Base-by-base conservation (phyloP, 176 grass and related monocot species). In the Oryza nivara region DNA sequence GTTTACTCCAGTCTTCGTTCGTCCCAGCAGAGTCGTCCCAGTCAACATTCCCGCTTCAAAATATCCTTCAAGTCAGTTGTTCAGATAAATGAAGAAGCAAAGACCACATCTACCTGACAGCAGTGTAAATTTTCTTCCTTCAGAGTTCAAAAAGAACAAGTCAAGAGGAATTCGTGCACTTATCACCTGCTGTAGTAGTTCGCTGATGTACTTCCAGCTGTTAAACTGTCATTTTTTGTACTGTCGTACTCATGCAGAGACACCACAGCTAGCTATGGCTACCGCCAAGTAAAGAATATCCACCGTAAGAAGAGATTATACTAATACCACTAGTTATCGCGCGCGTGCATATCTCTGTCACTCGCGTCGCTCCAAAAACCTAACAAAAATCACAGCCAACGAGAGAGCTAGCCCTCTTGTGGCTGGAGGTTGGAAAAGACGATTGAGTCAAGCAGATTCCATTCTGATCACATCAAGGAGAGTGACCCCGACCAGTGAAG, bases 261-360 rank as follows among this genome's bases (percentile, higher is more conserved):
- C 46, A 78, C 43, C 69, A 26, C 17, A 65, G 17, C 17, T 58
- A 72, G 9, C 35, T 32, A 60, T 32, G 45, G 17, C 2, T 30
- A 28, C 48, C 7, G 6, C 23, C 68, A 45, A 30, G 51, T 67
- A 43, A 43, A 15, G 61, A 77, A 65, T 83, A 72, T 82, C 13
- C 73, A 65, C 6, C 14, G 73, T 51, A 44, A 40, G 36, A 13
- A 47, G 23, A 13, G 32, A 81, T 17, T 23, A 48, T 20, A 44
- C 43, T 44, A 58, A 58, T 58, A 58, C 54, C 19, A 28, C 32
- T 22, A 4, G 58, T 63, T 23, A 63, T 23, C 58, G 58, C n/a
- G 30, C 45, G 25, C 72, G 20, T 68, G 72, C 38, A 22, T 48
- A 17, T 69, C 36, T 76, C 65, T 77, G 28, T 77, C 85, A 82